Conservation (phyloP, 1,284 basidiomycete genomes). For the Ceratobasidium sp. region DNA sequence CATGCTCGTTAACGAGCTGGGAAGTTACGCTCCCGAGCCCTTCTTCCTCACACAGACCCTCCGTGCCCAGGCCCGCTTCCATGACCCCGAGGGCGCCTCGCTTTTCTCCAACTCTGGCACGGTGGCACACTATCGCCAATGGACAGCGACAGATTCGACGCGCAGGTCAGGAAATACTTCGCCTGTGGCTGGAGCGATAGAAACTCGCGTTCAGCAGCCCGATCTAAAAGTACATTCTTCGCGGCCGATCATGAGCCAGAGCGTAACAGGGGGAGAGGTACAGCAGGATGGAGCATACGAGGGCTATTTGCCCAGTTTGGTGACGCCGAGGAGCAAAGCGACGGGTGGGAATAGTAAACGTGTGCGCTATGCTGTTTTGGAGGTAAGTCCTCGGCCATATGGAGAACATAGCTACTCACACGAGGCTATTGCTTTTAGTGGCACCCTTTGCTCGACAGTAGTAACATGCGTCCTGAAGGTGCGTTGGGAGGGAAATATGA, state of each 20-base stretch:
- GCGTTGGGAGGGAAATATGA: background rate
- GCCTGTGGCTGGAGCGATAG: constrained; percentile 3
- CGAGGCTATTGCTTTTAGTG: constrained; percentile 65
- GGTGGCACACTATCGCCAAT: constrained; percentile 78
- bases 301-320: constrained; percentile 75
- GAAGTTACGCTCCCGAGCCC: constrained; percentile 85
- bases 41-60: constrained; percentile 87
- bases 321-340: constrained; percentile 77
- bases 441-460: constrained; percentile 88
- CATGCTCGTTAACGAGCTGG: constrained; percentile 79
- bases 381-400: constrained; percentile 63
- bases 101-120: constrained; percentile 79
- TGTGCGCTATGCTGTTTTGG: constrained; percentile 82
- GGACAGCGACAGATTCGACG: constrained; percentile 59
- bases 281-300: constrained; percentile 72
- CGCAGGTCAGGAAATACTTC: constrained; percentile 14
- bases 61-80: constrained; percentile 83
- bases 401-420: constrained; percentile 20
- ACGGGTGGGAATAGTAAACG: constrained; percentile 74
- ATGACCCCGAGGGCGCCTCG: constrained; percentile 85
- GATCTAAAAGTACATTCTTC: constrained; percentile 77
- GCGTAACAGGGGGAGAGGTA: background rate
- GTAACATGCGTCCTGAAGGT: constrained; percentile 86
- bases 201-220: constrained; percentile 51
- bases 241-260: constrained; percentile 61